A percentile compares a stretch with the other conserved stretches of the same genome.
Conservation (phyloP, 257 asterid genomes). For the Solanum corneliomulleri region DNA sequence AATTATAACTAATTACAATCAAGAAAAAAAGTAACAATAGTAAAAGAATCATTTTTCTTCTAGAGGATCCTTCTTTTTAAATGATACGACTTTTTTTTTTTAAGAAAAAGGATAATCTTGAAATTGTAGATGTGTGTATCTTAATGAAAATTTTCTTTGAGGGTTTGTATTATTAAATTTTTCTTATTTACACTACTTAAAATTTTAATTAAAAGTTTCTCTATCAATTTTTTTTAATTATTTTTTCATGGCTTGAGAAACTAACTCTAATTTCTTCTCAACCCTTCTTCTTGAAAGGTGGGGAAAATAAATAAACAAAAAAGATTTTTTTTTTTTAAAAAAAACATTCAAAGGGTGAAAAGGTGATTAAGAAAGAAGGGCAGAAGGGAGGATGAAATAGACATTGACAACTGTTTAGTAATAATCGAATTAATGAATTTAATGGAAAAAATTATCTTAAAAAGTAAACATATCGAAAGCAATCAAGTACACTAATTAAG, state of each 20-base stretch:
- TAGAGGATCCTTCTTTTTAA: not conserved
- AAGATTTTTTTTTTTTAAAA: too few relatives aligned
- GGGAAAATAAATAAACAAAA: not conserved
- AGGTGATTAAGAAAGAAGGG: not conserved
- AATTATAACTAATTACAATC: not conserved
- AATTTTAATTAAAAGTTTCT: not conserved
- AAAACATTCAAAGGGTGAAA: not conserved
- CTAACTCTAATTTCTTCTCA: not conserved
- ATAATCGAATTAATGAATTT: not conserved
- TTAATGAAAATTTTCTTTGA: not conserved
- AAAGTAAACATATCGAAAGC: not conserved
- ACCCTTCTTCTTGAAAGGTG: not conserved
- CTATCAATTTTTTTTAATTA: not conserved
- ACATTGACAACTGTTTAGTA: not conserved
- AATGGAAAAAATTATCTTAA: not conserved
- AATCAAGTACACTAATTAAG: conserved; percentile 14
- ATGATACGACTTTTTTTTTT: not conserved
- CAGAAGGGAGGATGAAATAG: not conserved
- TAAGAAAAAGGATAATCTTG: not conserved
- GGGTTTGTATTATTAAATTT: not conserved
- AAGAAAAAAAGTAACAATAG: not conserved
- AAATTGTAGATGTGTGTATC: not conserved
- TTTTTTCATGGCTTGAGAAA: not conserved
- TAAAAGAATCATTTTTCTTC: not conserved
- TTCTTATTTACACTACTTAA: not conserved